phyloP scores from a whole-genome alignment of 352 stramenopile genomes.

The Phytophthora foliorum region DNA sequence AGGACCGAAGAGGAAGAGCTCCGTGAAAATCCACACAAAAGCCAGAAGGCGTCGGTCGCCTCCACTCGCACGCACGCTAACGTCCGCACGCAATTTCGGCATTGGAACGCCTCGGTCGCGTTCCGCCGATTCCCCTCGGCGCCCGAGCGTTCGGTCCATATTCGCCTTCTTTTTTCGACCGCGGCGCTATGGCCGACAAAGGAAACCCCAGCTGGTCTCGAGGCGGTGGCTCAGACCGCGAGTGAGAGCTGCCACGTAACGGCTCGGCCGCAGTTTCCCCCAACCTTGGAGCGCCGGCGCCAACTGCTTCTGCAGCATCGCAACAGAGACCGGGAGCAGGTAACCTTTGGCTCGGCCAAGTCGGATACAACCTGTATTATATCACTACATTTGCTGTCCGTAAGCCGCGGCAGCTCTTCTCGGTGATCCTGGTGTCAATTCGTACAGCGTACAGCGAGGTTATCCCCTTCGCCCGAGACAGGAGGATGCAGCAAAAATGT shows the following conservation, averaged over 20 bases:
- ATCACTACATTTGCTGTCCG: no score
- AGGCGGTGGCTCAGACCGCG: neutral
- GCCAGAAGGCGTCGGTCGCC: constrained; percentile 19
- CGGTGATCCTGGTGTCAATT: constrained; percentile 29
- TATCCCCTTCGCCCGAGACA: constrained; percentile 24
- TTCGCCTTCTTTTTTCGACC: constrained; percentile 40
- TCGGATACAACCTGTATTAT: no score
- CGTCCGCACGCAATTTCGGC: constrained; percentile 25
- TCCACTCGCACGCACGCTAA: constrained; percentile 18
- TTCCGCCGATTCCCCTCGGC: constrained; percentile 28
- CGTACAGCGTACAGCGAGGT: constrained; percentile 36
- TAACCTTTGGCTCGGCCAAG: no score
- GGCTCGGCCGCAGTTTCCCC: constrained; percentile 21
- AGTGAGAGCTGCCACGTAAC: constrained; percentile 35
- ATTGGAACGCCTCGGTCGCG: constrained; percentile 31
- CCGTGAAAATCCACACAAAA: constrained; percentile 25
- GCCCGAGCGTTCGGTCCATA: constrained; percentile 9
- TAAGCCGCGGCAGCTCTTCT: constrained; percentile 26
- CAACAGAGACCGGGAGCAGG: constrained; percentile 25
- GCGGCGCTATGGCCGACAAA: constrained; percentile 16
- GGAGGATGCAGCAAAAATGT: constrained; percentile 36
- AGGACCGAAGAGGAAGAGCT: constrained; percentile 15
- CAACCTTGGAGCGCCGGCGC: constrained; percentile 8
- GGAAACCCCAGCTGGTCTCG: constrained; percentile 27
- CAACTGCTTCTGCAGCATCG: constrained; percentile 35